Evolutionary conservation across 148 eudicot species (phyloP), one percentile per base, ranked within the genome.

Genomic region (Limonium bicolor): DNA sequence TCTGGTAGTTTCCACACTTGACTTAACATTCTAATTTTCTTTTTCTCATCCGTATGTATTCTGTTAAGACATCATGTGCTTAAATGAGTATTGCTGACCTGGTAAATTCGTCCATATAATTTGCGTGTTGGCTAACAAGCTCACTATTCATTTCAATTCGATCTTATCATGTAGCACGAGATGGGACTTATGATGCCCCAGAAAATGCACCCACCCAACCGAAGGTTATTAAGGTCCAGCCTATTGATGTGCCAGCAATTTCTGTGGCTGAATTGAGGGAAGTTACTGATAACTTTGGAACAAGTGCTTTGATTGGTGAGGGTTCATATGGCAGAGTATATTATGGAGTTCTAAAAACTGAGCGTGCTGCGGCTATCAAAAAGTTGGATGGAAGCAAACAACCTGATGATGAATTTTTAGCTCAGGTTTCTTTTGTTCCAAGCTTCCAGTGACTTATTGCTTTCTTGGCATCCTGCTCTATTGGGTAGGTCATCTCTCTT

Each of bases 241-340:
- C 82, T 25, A 80, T 85, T 41, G 69, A 65, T 30, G 77, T 80
- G 22, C 82, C 90, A 27, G 51, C 63, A 25, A 59, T 85, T 37
- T 64, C 95, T 35, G 58, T 77, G 38, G 90, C 73, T 28, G 94
- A 80, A 56, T 65, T 84, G 25, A 73, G 67, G 57, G 90, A 76
- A 48, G 70, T 68, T 48, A 84, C 95, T 6, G 73, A 73, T 22
- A 77, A 80, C 49, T 84, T 80, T 55, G 94, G 94, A 36, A 65
- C 85, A 19, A 68, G 54, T 61, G 74, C 90, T 27, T 43, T 82
- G 65, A 78, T 86, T 53, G 96, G 94, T 30, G 94, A 86, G 60
- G 93, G 93, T 28, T 86, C 96, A 19, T 82, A 82, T 58, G 94
- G 96, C 12, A 62, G 94, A 50, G 96, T 87, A 21, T 87, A 82